These are phyloP conservation scores for Acer negundo DNA, from an alignment of 345 rosid species.

Conservation along the genomic window DNA sequence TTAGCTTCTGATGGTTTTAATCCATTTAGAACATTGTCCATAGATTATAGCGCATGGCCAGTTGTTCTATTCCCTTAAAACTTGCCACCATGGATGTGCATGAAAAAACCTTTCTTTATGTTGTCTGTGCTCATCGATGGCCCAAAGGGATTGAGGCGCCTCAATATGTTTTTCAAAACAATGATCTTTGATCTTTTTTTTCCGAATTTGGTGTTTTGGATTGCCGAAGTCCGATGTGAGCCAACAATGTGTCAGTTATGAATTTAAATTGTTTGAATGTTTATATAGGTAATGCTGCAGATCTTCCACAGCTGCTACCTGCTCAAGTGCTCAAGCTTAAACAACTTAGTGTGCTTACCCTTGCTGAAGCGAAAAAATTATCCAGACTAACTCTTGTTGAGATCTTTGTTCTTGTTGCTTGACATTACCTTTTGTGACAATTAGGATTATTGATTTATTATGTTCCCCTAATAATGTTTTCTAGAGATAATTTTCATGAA, in stretches of 20 bases:
- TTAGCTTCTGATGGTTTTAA: too few relatives aligned
- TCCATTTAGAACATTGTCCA: too few relatives aligned
- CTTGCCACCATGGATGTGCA: too few relatives aligned
- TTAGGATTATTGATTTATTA: slow-evolving; percentile 1
- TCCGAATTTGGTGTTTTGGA: too few relatives aligned
- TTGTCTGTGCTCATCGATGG: too few relatives aligned
- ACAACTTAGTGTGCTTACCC: slow-evolving; percentile 50
- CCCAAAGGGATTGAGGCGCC: too few relatives aligned
- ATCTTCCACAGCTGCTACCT: slow-evolving; percentile 34
- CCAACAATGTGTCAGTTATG: neutral
- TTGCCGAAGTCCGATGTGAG: neutral
- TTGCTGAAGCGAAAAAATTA: slow-evolving; percentile 45
- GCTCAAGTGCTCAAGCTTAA: slow-evolving; percentile 46
- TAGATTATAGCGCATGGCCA: too few relatives aligned
- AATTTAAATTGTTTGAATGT: neutral
- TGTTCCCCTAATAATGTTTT: neutral
- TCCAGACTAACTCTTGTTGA: neutral
- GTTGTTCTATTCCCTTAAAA: too few relatives aligned
- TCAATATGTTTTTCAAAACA: too few relatives aligned
- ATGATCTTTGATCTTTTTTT: too few relatives aligned
- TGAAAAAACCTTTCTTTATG: too few relatives aligned
- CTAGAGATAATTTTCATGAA: neutral
- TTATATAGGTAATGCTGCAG: slow-evolving; percentile 27
- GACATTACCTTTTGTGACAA: neutral
- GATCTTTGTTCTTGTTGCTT: neutral